phyloP scores from a whole-genome alignment of 768 basidiomycete genomes.

The Amyloporia xantha region DNA sequence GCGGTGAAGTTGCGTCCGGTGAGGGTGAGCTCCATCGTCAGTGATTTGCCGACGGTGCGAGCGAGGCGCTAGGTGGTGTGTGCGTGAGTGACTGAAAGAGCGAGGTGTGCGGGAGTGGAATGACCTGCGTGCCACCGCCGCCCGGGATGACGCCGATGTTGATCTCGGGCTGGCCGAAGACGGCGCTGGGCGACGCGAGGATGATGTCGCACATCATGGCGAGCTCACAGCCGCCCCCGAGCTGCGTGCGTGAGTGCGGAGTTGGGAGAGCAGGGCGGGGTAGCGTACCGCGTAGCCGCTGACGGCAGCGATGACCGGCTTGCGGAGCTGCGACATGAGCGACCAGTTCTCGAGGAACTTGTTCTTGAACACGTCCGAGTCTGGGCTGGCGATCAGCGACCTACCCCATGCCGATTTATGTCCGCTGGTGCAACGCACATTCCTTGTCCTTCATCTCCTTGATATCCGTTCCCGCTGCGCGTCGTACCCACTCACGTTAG shows the following conservation, averaged over 20 bases:
- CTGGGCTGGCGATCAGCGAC: constrained; percentile 30
- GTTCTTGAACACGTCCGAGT: constrained; percentile 79
- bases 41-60: constrained; percentile 81
- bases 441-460: constrained; percentile 98
- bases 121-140: constrained; percentile 72
- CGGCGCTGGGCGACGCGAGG: constrained; percentile 82
- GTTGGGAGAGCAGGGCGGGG: not conserved
- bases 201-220: constrained; percentile 97
- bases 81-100: not conserved
- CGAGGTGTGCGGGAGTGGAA: not conserved
- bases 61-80: constrained; percentile 65
- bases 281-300: constrained; percentile 82
- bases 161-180: constrained; percentile 96
- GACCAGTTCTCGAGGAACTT: constrained; percentile 87
- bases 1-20: constrained; percentile 82
- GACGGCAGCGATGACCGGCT: constrained; percentile 95
- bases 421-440: constrained; percentile 46
- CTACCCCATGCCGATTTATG: constrained; percentile 21
- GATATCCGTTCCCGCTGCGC: constrained; percentile 89
- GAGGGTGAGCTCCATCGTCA: constrained; percentile 90
- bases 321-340: constrained; percentile 62
- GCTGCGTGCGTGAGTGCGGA: constrained; percentile 36
- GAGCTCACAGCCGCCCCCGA: constrained; percentile 95
- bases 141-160: constrained; percentile 94
- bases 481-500: not conserved